Percentiles rank a stretch among this genome's conserved stretches.
phyloP scores from a whole-genome alignment of 1,139 yeast genomes.

The Candida sanyaensis region DNA sequence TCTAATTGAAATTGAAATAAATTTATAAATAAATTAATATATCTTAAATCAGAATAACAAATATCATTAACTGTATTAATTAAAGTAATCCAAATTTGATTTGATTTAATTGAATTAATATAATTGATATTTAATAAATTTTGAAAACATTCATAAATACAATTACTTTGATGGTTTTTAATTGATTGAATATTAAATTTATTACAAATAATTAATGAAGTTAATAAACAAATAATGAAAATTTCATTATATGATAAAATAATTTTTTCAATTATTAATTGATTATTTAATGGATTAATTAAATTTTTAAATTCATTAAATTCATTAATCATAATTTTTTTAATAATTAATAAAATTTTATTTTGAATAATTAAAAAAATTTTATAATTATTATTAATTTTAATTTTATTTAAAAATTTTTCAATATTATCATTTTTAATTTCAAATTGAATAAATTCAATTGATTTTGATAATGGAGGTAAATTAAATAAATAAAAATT shows the following conservation, averaged over 20 bases:
- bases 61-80: slow-evolving; percentile 32
- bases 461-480: slow-evolving; percentile 33
- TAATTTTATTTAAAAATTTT: slow-evolving; percentile 8
- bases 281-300: slow-evolving; percentile 7
- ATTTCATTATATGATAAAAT: slow-evolving; percentile 18
- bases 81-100: slow-evolving; percentile 27
- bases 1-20: slow-evolving; percentile 21
- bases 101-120: slow-evolving; percentile 3
- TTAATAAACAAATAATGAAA: slow-evolving; percentile 19
- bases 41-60: slow-evolving; percentile 29
- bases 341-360: slow-evolving; percentile 10
- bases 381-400: slow-evolving; percentile 9
- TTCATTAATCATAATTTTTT: slow-evolving; percentile 19
- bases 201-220: slow-evolving; percentile 15
- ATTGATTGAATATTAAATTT: slow-evolving; percentile 3
- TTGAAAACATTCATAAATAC: slow-evolving; percentile 6
- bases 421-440: slow-evolving; percentile 14
- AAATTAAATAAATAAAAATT: slow-evolving; percentile 20
- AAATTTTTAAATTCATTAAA: slow-evolving; percentile 17
- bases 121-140: slow-evolving; percentile 9
- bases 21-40: slow-evolving; percentile 20
- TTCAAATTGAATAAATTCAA: slow-evolving; percentile 15
- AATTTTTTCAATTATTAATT: slow-evolving; percentile 15
- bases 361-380: slow-evolving; percentile 10
- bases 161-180: neutral